A percentile compares a stretch with the other conserved stretches of the same genome.
These are phyloP conservation scores for Cyberlindnera maclurae DNA, from an alignment of 805 yeast genomes.

Conservation along the genomic window DNA sequence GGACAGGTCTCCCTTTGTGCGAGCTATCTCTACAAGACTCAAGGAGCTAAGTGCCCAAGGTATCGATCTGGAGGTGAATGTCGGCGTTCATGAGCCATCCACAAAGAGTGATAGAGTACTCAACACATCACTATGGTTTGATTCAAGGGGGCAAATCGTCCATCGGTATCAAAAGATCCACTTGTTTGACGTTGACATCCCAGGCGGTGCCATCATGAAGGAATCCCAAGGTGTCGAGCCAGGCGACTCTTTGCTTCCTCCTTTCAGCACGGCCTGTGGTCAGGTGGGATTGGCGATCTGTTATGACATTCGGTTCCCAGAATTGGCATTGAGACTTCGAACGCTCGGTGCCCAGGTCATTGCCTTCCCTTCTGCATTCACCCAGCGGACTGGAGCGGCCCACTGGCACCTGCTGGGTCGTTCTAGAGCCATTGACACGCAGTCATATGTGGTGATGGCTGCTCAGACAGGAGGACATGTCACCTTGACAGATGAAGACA, in stretches of 20 bases:
- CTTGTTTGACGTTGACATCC: slow-evolving; percentile 78
- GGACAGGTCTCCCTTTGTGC: slow-evolving; percentile 35
- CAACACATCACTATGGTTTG: slow-evolving; percentile 70
- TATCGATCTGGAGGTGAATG: slow-evolving; percentile 50
- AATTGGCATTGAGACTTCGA: slow-evolving; percentile 59
- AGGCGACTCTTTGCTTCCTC: slow-evolving; percentile 47
- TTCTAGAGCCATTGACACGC: slow-evolving; percentile 85
- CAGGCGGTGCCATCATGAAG: slow-evolving; percentile 64
- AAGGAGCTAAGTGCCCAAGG: slow-evolving; percentile 31
- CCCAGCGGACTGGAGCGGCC: slow-evolving; percentile 82
- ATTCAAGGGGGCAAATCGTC: slow-evolving; percentile 53
- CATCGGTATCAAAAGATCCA: slow-evolving; percentile 81
- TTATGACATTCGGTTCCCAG: slow-evolving; percentile 86
- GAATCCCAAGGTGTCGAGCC: slow-evolving; percentile 71
- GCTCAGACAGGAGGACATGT: slow-evolving; percentile 70
- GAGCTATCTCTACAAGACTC: slow-evolving; percentile 39
- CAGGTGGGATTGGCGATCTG: slow-evolving; percentile 70
- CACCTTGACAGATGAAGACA: slow-evolving; percentile 33
- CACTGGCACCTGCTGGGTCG: slow-evolving; percentile 82
- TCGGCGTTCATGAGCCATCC: slow-evolving; percentile 86
- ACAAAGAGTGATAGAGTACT: slow-evolving; percentile 39
- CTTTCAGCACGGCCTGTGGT: slow-evolving; percentile 53
- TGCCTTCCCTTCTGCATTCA: slow-evolving; percentile 89
- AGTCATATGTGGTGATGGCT: slow-evolving; percentile 80
- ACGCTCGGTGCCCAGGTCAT: slow-evolving; percentile 67